Conservation (phyloP, 331 rosid genomes). For the Arachis monticola region DNA sequence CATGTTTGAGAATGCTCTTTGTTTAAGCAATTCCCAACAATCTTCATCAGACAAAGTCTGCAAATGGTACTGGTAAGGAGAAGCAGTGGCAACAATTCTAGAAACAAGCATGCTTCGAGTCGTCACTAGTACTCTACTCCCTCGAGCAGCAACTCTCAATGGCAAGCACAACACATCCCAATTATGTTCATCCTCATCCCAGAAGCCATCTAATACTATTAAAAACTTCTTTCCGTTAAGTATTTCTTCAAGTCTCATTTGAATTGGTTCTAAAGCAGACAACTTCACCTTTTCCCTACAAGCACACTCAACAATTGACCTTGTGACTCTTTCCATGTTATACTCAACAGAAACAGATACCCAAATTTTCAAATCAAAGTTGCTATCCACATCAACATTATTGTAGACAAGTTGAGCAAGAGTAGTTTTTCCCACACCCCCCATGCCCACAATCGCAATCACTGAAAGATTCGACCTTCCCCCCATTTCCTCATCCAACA, state of each 20-base stretch:
- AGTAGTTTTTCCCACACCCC: conserved; percentile 17
- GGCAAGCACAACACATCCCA: conserved; percentile 22
- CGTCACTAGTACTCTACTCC: conserved; percentile 20
- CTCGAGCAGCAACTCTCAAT: conserved; percentile 1
- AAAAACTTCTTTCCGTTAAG: background rate
- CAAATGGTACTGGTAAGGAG: background rate
- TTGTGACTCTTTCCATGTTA: background rate
- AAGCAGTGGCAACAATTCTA: background rate
- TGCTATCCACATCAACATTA: background rate
- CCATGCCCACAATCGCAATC: conserved; percentile 32
- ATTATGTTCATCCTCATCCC: conserved; percentile 25
- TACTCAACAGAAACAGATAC: conserved; percentile 7
- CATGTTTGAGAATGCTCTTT: background rate
- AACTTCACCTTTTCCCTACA: background rate
- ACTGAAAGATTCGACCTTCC: background rate
- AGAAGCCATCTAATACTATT: conserved; percentile 31
- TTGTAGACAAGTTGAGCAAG: conserved; percentile 22
- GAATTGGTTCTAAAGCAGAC: background rate
- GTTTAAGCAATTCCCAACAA: conserved; percentile 16
- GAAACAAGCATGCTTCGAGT: conserved; percentile 18
- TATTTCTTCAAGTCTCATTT: conserved; percentile 2
- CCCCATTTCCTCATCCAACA: background rate
- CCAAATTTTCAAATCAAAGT: background rate
- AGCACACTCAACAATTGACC: background rate
- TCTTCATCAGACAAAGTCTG: background rate